Evolutionary conservation across 2,329 filamentous ascomycete species (phyloP).

Genomic region (Fusarium protoensiforme): DNA sequence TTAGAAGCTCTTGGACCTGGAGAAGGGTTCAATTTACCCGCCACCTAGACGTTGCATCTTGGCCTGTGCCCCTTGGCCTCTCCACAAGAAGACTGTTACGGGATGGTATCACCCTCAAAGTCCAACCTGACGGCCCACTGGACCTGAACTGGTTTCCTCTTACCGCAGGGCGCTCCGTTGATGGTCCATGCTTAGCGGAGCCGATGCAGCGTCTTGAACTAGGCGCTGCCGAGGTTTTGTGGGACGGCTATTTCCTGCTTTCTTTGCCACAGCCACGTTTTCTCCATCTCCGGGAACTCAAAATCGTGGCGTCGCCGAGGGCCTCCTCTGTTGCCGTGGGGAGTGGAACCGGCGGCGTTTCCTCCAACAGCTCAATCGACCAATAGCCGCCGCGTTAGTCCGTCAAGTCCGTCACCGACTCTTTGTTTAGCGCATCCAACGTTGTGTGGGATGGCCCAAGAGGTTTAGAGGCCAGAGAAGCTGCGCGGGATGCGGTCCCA

Average conservation of each 20-base stretch:
- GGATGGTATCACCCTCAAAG: background rate
- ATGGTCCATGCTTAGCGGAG: constrained; percentile 2
- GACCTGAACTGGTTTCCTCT: constrained; percentile 18
- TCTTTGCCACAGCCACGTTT: constrained; percentile 41
- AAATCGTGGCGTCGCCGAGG: constrained; percentile 30
- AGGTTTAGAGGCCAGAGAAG: background rate
- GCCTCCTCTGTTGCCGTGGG: constrained; percentile 10
- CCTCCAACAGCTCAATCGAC: constrained; percentile 6
- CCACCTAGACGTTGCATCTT: constrained; percentile 17
- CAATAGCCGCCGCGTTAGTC: background rate
- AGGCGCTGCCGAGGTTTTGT: constrained; percentile 25
- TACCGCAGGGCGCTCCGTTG: constrained; percentile 34
- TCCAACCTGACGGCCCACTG: background rate
- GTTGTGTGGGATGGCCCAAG: background rate
- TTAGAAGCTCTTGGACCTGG: constrained; percentile 22
- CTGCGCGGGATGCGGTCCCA: background rate
- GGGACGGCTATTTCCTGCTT: constrained; percentile 5
- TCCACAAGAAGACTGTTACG: constrained; percentile 1
- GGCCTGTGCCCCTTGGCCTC: constrained; percentile 24
- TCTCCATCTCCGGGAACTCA: constrained; percentile 16
- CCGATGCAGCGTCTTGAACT: constrained; percentile 8
- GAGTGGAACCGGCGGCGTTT: constrained; percentile 7
- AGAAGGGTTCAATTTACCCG: constrained; percentile 12
- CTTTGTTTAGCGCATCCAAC: constrained; percentile 4
- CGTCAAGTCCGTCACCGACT: constrained; percentile 22